These are phyloP conservation scores for Pleurotus ostreatus DNA, from an alignment of 768 basidiomycete species.

Conservation along the genomic window DNA sequence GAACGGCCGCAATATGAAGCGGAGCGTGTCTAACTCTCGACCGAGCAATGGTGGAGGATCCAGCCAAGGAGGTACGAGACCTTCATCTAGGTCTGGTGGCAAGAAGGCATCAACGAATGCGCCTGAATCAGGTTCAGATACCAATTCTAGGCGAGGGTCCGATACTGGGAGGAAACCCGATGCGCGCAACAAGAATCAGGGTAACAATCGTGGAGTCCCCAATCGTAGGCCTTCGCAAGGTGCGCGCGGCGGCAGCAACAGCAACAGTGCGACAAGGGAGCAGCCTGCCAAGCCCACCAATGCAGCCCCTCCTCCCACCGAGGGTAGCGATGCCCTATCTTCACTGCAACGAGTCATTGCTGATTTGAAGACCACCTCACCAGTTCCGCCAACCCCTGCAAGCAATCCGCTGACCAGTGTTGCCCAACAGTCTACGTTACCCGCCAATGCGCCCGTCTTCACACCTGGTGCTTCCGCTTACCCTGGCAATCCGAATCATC, in stretches of 20 bases:
- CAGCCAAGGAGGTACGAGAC: conserved; percentile 44
- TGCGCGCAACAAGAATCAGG: conserved; percentile 51
- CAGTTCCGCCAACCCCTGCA: conserved; percentile 43
- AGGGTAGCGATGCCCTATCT: conserved; percentile 77
- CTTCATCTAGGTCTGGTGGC: conserved; percentile 64
- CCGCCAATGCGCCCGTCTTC: conserved; percentile 68
- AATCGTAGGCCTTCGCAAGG: conserved; percentile 47
- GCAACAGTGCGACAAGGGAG: conserved; percentile 33
- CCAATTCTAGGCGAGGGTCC: conserved; percentile 54
- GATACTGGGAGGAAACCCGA: conserved; percentile 56
- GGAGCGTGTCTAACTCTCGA: conserved; percentile 50
- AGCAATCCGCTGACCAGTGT: conserved; percentile 40
- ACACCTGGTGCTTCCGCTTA: conserved; percentile 64
- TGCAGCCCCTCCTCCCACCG: conserved; percentile 45
- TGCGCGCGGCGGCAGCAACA: conserved; percentile 29
- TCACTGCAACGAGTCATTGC: conserved; percentile 92
- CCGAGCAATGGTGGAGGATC: conserved; percentile 39
- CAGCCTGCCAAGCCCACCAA: conserved; percentile 32
- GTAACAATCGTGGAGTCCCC: conserved; percentile 33
- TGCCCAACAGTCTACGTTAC: conserved; percentile 51
- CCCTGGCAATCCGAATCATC: conserved; percentile 65
- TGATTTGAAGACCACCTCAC: conserved; percentile 84
- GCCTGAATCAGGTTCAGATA: conserved; percentile 70
- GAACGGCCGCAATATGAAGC: conserved; percentile 50
- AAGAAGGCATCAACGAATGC: conserved; percentile 49